A percentile compares a stretch with the other conserved stretches of the same genome.
Conservation (phyloP, 352 stramenopile species). For the Pythium grandisporangium region DNA sequence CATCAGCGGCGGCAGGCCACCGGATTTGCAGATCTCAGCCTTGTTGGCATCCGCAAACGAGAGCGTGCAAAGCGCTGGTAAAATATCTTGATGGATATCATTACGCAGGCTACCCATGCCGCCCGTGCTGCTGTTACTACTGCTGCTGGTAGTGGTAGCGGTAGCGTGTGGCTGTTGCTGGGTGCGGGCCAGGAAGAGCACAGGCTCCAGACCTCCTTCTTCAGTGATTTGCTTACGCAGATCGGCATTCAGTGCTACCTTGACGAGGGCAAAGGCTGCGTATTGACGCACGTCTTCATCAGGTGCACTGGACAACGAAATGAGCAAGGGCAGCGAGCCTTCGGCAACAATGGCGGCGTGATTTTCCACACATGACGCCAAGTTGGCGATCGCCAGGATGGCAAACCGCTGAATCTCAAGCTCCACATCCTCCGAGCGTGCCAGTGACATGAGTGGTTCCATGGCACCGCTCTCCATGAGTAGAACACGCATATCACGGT, state of each 20-base stretch:
- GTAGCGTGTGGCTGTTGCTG: no score
- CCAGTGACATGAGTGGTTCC: conserved; percentile 93
- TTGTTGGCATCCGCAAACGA: conserved; percentile 93
- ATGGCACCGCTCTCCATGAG: conserved; percentile 92
- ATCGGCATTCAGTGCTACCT: conserved; percentile 94
- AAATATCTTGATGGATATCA: conserved; percentile 89
- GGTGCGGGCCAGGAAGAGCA: conserved; percentile 93
- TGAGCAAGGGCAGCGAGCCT: conserved; percentile 90
- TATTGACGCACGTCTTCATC: conserved; percentile 94
- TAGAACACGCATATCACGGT: conserved; percentile 79
- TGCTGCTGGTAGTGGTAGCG: no score
- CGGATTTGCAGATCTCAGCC: conserved; percentile 90
- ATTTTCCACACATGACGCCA: conserved; percentile 91
- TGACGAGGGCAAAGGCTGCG: conserved; percentile 92
- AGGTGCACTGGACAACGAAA: conserved; percentile 91
- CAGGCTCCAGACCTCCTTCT: conserved; percentile 92
- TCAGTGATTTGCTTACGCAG: conserved; percentile 92
- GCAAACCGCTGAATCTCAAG: conserved; percentile 93
- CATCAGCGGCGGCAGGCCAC: conserved; percentile 88
- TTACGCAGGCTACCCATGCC: no score
- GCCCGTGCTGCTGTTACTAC: no score
- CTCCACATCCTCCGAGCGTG: conserved; percentile 91
- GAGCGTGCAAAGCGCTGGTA: conserved; percentile 89
- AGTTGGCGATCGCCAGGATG: conserved; percentile 91
- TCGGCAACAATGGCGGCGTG: conserved; percentile 91